Conservation (phyloP, 2,329 filamentous ascomycete genomes). For the Exutisphaerella laricina region DNA sequence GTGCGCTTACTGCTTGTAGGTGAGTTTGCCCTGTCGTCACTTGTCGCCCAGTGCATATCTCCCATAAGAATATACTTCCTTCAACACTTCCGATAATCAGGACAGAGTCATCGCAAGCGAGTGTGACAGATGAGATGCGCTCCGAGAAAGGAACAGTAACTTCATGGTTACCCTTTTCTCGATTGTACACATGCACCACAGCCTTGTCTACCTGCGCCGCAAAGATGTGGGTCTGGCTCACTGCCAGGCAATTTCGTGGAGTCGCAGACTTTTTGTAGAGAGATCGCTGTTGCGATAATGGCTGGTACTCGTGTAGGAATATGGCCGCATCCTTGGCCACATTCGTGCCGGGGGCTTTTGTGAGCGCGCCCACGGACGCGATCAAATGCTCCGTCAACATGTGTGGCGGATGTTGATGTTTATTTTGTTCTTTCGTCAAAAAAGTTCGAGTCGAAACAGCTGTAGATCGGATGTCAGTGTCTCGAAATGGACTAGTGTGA, state of each 20-base stretch:
- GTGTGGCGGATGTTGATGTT: too few relatives aligned
- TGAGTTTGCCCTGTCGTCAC: constrained; percentile 71
- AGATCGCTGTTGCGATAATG: constrained; percentile 65
- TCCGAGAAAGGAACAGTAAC: constrained; percentile 83
- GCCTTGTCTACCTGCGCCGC: constrained; percentile 88
- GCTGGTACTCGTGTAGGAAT: constrained; percentile 76
- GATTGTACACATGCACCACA: constrained; percentile 85
- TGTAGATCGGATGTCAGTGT: too few relatives aligned
- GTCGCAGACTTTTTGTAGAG: constrained; percentile 89
- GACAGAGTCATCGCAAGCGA: constrained; percentile 62
- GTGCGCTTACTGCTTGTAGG: constrained; percentile 71
- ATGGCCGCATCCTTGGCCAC: constrained; percentile 74
- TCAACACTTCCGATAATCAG: constrained; percentile 76
- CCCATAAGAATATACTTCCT: constrained; percentile 85
- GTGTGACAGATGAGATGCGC: constrained; percentile 69
- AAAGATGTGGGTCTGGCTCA: constrained; percentile 79
- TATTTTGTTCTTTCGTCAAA: too few relatives aligned
- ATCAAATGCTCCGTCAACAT: constrained; percentile 50
- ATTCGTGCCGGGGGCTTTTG: constrained; percentile 42
- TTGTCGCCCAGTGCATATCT: constrained; percentile 72
- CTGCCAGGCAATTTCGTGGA: constrained; percentile 70
- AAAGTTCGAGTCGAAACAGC: too few relatives aligned
- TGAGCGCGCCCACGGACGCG: constrained; percentile 43
- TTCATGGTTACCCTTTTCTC: constrained; percentile 79
- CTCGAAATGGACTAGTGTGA: too few relatives aligned